These are phyloP conservation scores for Cyclotella choctawhatcheeana DNA, from an alignment of 108 stramenopile genomes.

Conservation along the genomic window DNA sequence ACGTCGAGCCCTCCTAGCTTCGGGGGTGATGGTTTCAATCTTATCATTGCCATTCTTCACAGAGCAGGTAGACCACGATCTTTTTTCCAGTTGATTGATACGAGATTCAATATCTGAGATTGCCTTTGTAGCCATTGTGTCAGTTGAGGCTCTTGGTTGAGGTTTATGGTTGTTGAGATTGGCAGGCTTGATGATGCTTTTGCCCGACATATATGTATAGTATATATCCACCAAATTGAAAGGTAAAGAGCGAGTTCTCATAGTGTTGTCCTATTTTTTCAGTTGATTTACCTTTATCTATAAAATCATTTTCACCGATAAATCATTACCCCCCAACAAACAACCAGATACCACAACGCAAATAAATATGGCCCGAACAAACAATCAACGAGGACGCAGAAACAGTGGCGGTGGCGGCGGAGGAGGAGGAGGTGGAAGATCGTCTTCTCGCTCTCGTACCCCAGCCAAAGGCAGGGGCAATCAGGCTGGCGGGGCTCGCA, in stretches of 20 bases:
- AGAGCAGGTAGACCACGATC: conserved; percentile 1
- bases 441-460: neutral
- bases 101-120: conserved; percentile 10
- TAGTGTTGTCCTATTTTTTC: too few relatives aligned
- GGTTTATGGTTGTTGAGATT: too few relatives aligned
- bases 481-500: conserved; percentile 26
- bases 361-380: conserved; percentile 26
- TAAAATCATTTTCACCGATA: too few relatives aligned
- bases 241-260: too few relatives aligned
- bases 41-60: neutral
- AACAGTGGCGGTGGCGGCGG: conserved; percentile 25
- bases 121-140: conserved; percentile 11
- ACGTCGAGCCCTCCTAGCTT: conserved; percentile 62
- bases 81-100: conserved; percentile 25
- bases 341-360: too few relatives aligned
- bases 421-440: conserved; percentile 8
- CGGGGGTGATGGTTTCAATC: conserved; percentile 14
- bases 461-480: conserved; percentile 13
- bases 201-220: too few relatives aligned
- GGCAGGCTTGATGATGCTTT: too few relatives aligned
- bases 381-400: conserved; percentile 31
- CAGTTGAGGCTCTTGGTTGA: neutral
- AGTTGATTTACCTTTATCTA: too few relatives aligned
- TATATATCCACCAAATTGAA: too few relatives aligned
- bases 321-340: too few relatives aligned